Base-by-base conservation (phyloP, 495 filamentous ascomycete species). In the Niebla homalea region DNA sequence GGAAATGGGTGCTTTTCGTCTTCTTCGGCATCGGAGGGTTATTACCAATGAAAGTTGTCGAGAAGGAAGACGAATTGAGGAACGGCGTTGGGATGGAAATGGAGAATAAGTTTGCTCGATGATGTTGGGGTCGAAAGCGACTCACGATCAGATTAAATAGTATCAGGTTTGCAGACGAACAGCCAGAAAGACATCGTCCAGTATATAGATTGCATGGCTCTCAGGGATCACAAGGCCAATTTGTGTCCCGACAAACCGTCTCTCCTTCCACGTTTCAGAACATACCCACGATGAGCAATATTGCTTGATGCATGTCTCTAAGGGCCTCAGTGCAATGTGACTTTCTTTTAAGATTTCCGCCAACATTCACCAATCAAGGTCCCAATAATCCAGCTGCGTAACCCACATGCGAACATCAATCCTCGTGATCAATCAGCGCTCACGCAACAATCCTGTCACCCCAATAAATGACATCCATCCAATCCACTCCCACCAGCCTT, bases 1-100 rank as follows among this genome's bases (percentile, higher is more conserved):
- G 87, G 87, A 76, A 76, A 57, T 76, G 73, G 73, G 73, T 69
- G 15, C 64, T 80, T 0, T 94, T 92, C 55, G 85, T 94, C 23
- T 76, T 92, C 57, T 84, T 81, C 57, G 86, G 87, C 2, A 64
- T 89, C 21, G 84, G 83, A 0, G 70, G 73, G n/a, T 64, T 64
- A 20, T 56, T 89, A 45, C 87, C 87, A 0, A 69, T 75, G 64
- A 64, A 61, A 25, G 71, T 90, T 40, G 81, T 89, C 5, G 64
- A 72, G 54, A 64, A 70, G 11, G 87, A 92, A 68, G 76, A 85
- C 19, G 51, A 56, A 50, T 36, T 81, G 2, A 61, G 77, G 39
- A 74, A 76, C 40, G 67, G 65, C 3, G 39, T 74, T 12, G 69
- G 65, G 2, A 52, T 57, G 45, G 60, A 42, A 42, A 62, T 46